Percentiles rank a stretch among this genome's conserved stretches.
These are phyloP conservation scores for Lachnellula hyalina DNA, from an alignment of 2,329 filamentous ascomycete genomes.

Conservation along the genomic window DNA sequence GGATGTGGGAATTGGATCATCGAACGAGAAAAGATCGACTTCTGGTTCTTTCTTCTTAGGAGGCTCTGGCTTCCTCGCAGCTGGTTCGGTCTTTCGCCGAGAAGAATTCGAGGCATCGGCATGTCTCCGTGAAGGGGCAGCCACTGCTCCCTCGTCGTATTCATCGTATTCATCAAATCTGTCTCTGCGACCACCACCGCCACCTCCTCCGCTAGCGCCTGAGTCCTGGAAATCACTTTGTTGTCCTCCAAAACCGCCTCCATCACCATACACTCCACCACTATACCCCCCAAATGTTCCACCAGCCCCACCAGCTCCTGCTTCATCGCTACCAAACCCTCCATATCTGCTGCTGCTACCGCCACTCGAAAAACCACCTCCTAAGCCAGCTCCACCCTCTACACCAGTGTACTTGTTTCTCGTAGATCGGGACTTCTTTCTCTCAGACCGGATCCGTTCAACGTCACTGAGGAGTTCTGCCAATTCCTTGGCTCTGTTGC, in stretches of 20 bases:
- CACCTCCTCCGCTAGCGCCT: slow-evolving; percentile 17
- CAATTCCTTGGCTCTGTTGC: slow-evolving; percentile 92
- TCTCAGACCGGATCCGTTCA: slow-evolving; percentile 73
- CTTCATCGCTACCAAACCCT: slow-evolving; percentile 80
- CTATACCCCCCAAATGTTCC: slow-evolving; percentile 60
- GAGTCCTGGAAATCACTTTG: slow-evolving; percentile 64
- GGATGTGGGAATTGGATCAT: slow-evolving; percentile 58
- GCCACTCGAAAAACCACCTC: slow-evolving; percentile 46
- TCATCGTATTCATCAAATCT: slow-evolving; percentile 97
- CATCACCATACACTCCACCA: slow-evolving; percentile 85
- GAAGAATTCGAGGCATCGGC: slow-evolving; percentile 22
- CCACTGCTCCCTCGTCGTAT: slow-evolving; percentile 69
- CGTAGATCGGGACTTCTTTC: slow-evolving; percentile 86
- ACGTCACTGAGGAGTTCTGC: slow-evolving; percentile 91
- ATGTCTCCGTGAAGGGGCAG: slow-evolving; percentile 40
- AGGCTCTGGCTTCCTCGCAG: slow-evolving; percentile 59
- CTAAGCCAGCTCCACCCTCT: slow-evolving; percentile 68
- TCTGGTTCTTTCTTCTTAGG: slow-evolving; percentile 84
- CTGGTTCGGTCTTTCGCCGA: slow-evolving; percentile 39
- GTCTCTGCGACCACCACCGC: slow-evolving; percentile 51
- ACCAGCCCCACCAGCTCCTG: slow-evolving; percentile 54
- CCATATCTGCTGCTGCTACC: slow-evolving; percentile 58
- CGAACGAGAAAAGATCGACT: slow-evolving; percentile 87
- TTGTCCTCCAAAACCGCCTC: slow-evolving; percentile 85
- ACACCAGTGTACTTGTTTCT: slow-evolving; percentile 95